phyloP scores from a whole-genome alignment of 2,329 filamentous ascomycete genomes.

The Pyricularia sp. region DNA sequence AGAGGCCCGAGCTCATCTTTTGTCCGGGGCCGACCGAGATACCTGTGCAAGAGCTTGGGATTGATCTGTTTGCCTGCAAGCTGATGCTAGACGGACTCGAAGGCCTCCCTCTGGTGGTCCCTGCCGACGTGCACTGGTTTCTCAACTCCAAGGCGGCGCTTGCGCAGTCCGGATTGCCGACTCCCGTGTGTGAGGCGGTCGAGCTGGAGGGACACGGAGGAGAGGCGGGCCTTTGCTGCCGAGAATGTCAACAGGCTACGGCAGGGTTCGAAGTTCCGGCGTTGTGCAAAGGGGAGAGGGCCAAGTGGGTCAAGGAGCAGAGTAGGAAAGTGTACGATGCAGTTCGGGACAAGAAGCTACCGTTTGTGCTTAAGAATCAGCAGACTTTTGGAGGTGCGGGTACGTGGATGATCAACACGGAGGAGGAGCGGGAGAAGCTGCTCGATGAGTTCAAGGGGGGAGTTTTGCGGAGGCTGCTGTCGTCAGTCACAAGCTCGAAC shows the following conservation, averaged over 20 bases:
- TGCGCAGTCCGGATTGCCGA: constrained; percentile 22
- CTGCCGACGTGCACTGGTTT: constrained; percentile 22
- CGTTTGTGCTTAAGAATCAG: constrained; percentile 28
- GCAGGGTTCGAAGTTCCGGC: constrained; percentile 9
- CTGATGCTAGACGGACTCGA: constrained; percentile 21
- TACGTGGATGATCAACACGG: constrained; percentile 20
- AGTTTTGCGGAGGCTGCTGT: constrained; percentile 19
- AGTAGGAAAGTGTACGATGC: constrained; percentile 15
- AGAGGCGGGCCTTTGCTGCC: constrained; percentile 3
- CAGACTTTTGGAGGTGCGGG: constrained; percentile 27
- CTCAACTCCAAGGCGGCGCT: constrained; percentile 26
- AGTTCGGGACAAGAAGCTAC: constrained; percentile 15
- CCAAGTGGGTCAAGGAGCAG: constrained; percentile 20
- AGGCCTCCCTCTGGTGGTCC: constrained; percentile 16
- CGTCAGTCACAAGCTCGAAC: constrained; percentile 20
- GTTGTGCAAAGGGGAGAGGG: constrained; percentile 17
- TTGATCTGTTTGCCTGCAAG: constrained; percentile 21
- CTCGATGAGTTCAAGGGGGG: constrained; percentile 15
- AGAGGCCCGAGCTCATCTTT: constrained; percentile 22
- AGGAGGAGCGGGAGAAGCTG: constrained; percentile 16
- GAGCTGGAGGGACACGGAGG: constrained; percentile 13
- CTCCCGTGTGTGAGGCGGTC: constrained; percentile 17
- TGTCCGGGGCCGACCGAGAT: constrained; percentile 19
- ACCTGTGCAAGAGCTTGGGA: constrained; percentile 15
- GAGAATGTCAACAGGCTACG: not conserved